Conservation (phyloP, 768 basidiomycete genomes). For the Rhizopogon vinicolor region DNA sequence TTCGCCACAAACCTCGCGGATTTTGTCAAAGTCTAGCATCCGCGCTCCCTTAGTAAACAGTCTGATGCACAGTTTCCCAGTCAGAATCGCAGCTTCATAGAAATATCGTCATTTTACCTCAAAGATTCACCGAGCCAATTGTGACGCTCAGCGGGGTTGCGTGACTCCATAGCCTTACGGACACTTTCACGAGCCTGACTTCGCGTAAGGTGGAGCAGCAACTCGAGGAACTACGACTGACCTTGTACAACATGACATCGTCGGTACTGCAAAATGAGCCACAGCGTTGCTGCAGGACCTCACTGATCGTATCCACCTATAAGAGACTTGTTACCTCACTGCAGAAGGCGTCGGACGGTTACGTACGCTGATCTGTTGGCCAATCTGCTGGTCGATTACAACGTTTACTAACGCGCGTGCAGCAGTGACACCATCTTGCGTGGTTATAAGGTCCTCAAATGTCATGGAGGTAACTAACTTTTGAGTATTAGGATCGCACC, state of each 20-base stretch:
- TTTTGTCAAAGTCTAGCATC: slow-evolving; percentile 77
- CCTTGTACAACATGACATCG: slow-evolving; percentile 98
- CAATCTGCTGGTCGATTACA: slow-evolving; percentile 97
- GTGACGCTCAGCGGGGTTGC: slow-evolving; percentile 67
- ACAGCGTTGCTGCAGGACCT: slow-evolving; percentile 89
- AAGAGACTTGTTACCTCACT: slow-evolving; percentile 6
- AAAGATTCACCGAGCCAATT: slow-evolving; percentile 84
- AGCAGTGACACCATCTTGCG: slow-evolving; percentile 78
- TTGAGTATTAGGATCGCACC: slow-evolving; percentile 73
- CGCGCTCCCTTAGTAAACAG: slow-evolving; percentile 86
- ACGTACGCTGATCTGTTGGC: slow-evolving; percentile 89
- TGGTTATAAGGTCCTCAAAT: slow-evolving; percentile 84
- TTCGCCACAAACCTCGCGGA: slow-evolving; percentile 84
- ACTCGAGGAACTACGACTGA: slow-evolving; percentile 21
- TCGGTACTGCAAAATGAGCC: slow-evolving; percentile 98
- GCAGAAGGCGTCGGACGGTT: background rate
- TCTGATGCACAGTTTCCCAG: slow-evolving; percentile 33
- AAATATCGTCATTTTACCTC: slow-evolving; percentile 42
- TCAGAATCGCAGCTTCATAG: background rate
- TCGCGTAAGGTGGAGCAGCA: slow-evolving; percentile 3
- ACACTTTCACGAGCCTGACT: slow-evolving; percentile 87
- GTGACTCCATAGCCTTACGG: slow-evolving; percentile 81
- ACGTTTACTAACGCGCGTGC: slow-evolving; percentile 91
- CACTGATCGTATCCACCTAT: slow-evolving; percentile 95
- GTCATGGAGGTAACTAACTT: slow-evolving; percentile 65